A percentile compares a stretch with the other conserved stretches of the same genome.
Evolutionary conservation across 2,329 filamentous ascomycete genomes (phyloP).

Genomic region (Aspergillus hiratsukae): DNA sequence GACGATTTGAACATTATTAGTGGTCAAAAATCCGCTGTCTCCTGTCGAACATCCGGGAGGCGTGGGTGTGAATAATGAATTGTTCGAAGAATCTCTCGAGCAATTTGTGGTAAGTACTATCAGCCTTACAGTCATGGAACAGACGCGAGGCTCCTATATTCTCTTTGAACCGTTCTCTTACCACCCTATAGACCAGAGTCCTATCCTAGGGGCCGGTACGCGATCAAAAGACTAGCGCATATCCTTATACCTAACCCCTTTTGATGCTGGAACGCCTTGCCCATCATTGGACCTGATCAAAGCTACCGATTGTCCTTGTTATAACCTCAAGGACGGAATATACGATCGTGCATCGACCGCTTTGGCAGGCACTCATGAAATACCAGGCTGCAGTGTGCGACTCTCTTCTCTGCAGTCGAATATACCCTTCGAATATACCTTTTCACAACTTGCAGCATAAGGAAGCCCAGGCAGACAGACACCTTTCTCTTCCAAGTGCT

Average conservation of each 20-base stretch:
- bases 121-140: background rate
- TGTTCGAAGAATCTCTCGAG: slow-evolving; percentile 57
- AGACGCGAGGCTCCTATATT: background rate
- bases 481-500: background rate
- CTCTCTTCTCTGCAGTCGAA: too few relatives aligned
- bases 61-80: slow-evolving; percentile 59
- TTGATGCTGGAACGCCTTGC: background rate
- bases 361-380: background rate
- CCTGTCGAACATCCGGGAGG: slow-evolving; percentile 59
- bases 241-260: background rate
- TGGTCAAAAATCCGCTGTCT: slow-evolving; percentile 61
- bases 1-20: slow-evolving; percentile 27
- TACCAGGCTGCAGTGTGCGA: too few relatives aligned
- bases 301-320: background rate
- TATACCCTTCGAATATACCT: too few relatives aligned
- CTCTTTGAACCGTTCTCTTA: slow-evolving; percentile 8
- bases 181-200: slow-evolving; percentile 27
- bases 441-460: background rate
- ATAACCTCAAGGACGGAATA: background rate
- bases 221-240: background rate
- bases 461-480: background rate
- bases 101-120: slow-evolving; percentile 45
- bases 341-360: background rate
- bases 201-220: slow-evolving; percentile 20
- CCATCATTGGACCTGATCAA: background rate